Conservation (phyloP, 345 rosid genomes). For the Camelina neglecta region DNA sequence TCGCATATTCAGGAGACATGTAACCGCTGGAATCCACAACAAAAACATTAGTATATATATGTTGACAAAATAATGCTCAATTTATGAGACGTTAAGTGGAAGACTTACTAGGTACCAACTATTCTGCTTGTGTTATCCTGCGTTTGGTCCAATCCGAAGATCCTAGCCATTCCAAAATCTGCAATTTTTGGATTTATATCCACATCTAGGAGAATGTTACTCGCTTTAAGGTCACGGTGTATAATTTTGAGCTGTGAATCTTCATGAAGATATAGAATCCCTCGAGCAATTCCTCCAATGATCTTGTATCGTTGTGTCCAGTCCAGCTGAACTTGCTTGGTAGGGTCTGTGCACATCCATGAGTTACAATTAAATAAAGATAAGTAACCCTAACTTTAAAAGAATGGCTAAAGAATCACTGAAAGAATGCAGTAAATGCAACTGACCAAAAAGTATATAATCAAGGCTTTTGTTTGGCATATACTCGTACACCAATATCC, state of each 20-base stretch:
- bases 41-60: slow-evolving; percentile 12
- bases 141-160: slow-evolving; percentile 46
- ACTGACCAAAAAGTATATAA: slow-evolving; percentile 42
- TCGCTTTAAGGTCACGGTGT: slow-evolving; percentile 69
- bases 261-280: slow-evolving; percentile 52
- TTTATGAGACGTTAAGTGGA: slow-evolving; percentile 4
- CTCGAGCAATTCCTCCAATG: slow-evolving; percentile 56
- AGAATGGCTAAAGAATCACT: slow-evolving; percentile 4
- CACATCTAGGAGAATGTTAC: slow-evolving; percentile 59
- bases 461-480: slow-evolving; percentile 45
- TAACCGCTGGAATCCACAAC: slow-evolving; percentile 42
- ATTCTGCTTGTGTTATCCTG: slow-evolving; percentile 51
- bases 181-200: slow-evolving; percentile 70
- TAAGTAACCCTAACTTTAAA: background rate
- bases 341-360: slow-evolving; percentile 45
- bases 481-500: slow-evolving; percentile 41
- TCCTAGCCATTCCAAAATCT: slow-evolving; percentile 72
- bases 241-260: slow-evolving; percentile 62
- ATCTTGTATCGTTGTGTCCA: slow-evolving; percentile 59
- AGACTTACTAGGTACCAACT: slow-evolving; percentile 63
- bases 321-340: slow-evolving; percentile 44
- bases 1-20: slow-evolving; percentile 53
- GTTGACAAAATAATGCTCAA: background rate
- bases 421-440: slow-evolving; percentile 1
- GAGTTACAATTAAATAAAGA: background rate